A percentile compares a stretch with the other conserved stretches of the same genome.
phyloP scores from a whole-genome alignment of 257 asterid species.

The Buddleja alternifolia region DNA sequence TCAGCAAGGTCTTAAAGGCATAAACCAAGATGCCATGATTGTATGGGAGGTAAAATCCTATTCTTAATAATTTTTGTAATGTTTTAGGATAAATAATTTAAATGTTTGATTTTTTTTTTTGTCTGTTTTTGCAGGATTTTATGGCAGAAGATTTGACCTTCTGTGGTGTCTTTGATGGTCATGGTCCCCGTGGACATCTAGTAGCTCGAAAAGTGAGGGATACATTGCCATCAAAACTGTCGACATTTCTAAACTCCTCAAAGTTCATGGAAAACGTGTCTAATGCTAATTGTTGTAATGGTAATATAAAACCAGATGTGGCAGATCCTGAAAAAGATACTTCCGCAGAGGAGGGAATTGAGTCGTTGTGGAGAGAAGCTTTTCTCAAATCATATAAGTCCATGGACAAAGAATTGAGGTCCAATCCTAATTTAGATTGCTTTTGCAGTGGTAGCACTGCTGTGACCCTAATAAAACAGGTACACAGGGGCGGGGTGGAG shows the following conservation, averaged over 20 bases:
- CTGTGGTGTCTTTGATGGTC: conserved; percentile 97
- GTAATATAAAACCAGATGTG: conserved; percentile 59
- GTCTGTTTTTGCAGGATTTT: conserved; percentile 60
- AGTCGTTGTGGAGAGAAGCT: conserved; percentile 80
- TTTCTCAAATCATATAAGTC: conserved; percentile 83
- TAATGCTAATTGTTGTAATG: conserved; percentile 65
- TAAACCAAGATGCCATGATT: conserved; percentile 97
- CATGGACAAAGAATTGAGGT: conserved; percentile 92
- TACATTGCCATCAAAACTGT: conserved; percentile 69
- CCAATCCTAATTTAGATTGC: conserved; percentile 89
- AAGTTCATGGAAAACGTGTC: conserved; percentile 61
- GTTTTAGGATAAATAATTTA: not conserved
- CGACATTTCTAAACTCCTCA: conserved; percentile 55
- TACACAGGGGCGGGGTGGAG: no score
- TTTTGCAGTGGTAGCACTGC: conserved; percentile 99
- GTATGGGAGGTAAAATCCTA: conserved; percentile 90
- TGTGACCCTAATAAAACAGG: conserved; percentile 83
- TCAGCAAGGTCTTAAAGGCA: conserved; percentile 98
- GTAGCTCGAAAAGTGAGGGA: conserved; percentile 97
- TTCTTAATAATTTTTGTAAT: not conserved
- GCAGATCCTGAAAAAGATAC: conserved; percentile 63
- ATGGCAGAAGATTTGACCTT: conserved; percentile 82
- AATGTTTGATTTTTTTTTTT: conserved; percentile 16
- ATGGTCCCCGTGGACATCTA: conserved; percentile 94
- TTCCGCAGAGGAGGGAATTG: conserved; percentile 54